Base-by-base conservation (phyloP, 2,329 filamentous ascomycete genomes). In the Cytospora mali region DNA sequence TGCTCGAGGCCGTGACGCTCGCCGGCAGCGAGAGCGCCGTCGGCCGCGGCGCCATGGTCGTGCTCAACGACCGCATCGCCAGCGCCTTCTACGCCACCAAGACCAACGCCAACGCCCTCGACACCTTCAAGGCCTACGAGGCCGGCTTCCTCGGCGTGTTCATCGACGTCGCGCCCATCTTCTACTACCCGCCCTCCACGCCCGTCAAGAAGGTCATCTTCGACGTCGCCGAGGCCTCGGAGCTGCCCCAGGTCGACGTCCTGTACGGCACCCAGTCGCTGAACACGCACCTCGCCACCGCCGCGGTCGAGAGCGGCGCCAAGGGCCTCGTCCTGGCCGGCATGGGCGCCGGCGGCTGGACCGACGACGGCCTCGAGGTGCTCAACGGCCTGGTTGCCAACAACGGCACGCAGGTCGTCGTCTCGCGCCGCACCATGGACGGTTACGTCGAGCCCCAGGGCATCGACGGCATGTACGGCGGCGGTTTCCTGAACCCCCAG, bases 11-110 rank as follows among this genome's bases (percentile, higher is more conserved):
- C 14, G 84, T 87, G 1, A 84, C 80, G 0, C 75, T 88, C 4
- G 86, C 86, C 1, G 77, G 75, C 1, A 77, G 74, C 33, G 72
- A 77, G 1, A 71, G 73, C 2, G 82, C 81, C 1, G 71, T 69
- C 10, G 75, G 79, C 57, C 77, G 86, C 1, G 86, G 86, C 48
- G 78, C 82, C 18, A 82, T 89, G 79, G 78, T 88, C 23, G 82
- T 83, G 2, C 73, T 88, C 62, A 88, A 88, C 69, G 86, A 88
- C 71, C 81, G 84, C 61, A 87, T 88, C 67, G 80, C 79, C 5
- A 79, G 75, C 23, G 81, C 84, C 21, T 86, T 81, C 68, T 88
- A 83, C 73, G 83, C 77, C 4, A 83, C 83, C 58, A 89, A 89
- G 74, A 84, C 81, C 33, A 84, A 88, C 68, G 84, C 85, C 55